Evolutionary conservation across 23 red algal genomes (phyloP), one percentile per base, ranked within the genome.

Genomic region (Gracilaria domingensis): DNA sequence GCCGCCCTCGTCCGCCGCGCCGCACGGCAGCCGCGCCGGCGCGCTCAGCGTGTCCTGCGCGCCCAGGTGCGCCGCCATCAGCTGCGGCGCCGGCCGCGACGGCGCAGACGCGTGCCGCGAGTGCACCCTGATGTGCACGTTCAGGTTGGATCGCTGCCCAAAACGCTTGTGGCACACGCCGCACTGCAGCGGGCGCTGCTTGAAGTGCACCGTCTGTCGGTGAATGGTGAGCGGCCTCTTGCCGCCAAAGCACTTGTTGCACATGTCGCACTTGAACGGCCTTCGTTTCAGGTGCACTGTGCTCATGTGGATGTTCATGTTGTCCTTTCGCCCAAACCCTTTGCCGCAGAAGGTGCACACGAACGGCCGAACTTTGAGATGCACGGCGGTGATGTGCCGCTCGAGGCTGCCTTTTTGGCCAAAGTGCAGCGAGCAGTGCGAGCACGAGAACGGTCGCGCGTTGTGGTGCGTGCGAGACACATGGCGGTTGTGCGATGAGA

Each of bases 391-490:
- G 3, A 79, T 62, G 81, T 93, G 90, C 4, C 90, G 90, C 26
- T 79, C 61, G 16, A 93, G 73, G 38, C 66, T 74, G 50, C 90
- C 90, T 66, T 84, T 83, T 29, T 93, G 90, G 7, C 79, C 90
- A 80, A 93, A 93, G 48, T 73, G 50, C 51, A 74, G 71, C 50
- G 50, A 67, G 71, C 90, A 93, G 54, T 60, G 56, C 7, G 64
- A 14, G 81, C 90, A 93, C 2, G 61, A 34, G 58, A 93, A 93
- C 30, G 90, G 89, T 4, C 89, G 76, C 39, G 79, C 79, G 39
- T 92, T 82, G 51, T 92, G 89, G 47, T 92, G 89, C 44, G 80
- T 84, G 54, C 89, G 89, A 40, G 77, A 82, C 12, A 91, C 79
- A 34, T 91, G 88, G 4, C 88, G 88, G 59, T 91, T 91, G 62